These are phyloP conservation scores for Spirogloea muscicola DNA, from an alignment of 139 green algal genomes.

Conservation along the genomic window DNA sequence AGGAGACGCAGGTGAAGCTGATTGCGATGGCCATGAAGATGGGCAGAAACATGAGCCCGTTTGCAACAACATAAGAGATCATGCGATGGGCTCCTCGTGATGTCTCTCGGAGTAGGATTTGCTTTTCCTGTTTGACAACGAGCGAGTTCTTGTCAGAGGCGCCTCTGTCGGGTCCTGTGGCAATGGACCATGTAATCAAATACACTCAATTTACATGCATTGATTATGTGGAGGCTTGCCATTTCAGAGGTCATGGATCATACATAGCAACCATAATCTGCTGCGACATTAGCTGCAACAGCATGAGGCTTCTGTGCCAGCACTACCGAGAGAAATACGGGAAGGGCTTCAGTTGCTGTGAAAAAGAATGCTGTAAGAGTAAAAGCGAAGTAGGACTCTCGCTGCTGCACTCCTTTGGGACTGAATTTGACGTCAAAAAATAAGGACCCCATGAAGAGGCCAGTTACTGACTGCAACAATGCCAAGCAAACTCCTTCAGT, in stretches of 20 bases:
- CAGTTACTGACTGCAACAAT: slow-evolving; percentile 23
- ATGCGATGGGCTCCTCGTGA: slow-evolving; percentile 50
- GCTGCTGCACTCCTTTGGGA: slow-evolving; percentile 16
- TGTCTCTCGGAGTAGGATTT: slow-evolving; percentile 51
- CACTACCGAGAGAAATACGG: slow-evolving; percentile 51
- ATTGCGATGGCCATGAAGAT: slow-evolving; percentile 50
- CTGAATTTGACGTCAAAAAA: slow-evolving; percentile 43
- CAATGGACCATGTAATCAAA: too few relatives aligned
- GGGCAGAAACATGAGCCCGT: slow-evolving; percentile 42
- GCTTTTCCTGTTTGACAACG: slow-evolving; percentile 39
- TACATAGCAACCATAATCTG: too few relatives aligned
- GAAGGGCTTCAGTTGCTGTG: slow-evolving; percentile 48
- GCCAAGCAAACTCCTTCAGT: too few relatives aligned
- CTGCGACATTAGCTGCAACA: too few relatives aligned
- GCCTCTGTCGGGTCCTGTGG: too few relatives aligned
- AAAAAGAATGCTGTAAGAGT: slow-evolving; percentile 45
- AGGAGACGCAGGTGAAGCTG: slow-evolving; percentile 46
- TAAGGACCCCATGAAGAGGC: slow-evolving; percentile 39
- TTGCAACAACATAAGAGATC: slow-evolving; percentile 41
- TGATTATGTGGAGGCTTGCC: too few relatives aligned
- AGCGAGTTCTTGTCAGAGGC: too few relatives aligned
- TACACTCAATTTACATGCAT: too few relatives aligned
- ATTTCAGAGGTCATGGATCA: too few relatives aligned
- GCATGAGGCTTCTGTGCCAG: too few relatives aligned
- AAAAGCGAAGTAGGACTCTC: slow-evolving; percentile 48